Base-by-base conservation (phyloP, 2,329 filamentous ascomycete genomes). In the Cladorrhinum sp. region DNA sequence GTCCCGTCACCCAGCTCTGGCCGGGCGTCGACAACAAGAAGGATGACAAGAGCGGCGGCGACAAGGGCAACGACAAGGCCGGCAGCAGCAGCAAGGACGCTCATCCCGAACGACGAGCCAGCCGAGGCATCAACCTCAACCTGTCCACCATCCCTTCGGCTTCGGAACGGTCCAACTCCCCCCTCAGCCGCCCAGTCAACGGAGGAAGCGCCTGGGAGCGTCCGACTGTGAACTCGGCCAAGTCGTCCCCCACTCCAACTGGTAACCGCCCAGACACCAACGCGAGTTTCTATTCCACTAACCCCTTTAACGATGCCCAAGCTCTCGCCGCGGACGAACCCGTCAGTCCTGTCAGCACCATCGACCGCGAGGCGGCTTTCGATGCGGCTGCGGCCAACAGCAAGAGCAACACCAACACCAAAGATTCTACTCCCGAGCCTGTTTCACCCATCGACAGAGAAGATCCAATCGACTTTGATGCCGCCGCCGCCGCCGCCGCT, bases 1-100 rank as follows among this genome's bases (percentile, higher is more conserved):
- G 92, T 55, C 92, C 92, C 2, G 84, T 95, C 54, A 94, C 91
- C 46, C 87, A 95, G 69, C 93, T 96, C 75, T 81, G 91, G 42
- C 90, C 91, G 4, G 86, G 85, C 70, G 82, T 90, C 58, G 42
- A 46, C 14, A 46, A 46, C 42, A 46, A 46, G 42, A 21, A 18
- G 42, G 42, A 18, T 12, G 42, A 46, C n/a, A 46, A 46, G 42
- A 46, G 42, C 42, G n/a, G n/a, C 36, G n/a, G 12, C 36, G 36
- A 42, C 14, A 42, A 42, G 36, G n/a, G 12, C 42, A 46, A 18
- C 42, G 42, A 46, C 42, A 46, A 20, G 42, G 33, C 33, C 33
- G 33, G 8, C 33, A 16, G 33, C 26, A 30, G 26, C 33, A 74
- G 23, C 60, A 59, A 52, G 16, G 67, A 58, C 53, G 63, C 60